Evolutionary conservation across 495 filamentous ascomycete species (phyloP).

Genomic region (Penicillium malachiteum): DNA sequence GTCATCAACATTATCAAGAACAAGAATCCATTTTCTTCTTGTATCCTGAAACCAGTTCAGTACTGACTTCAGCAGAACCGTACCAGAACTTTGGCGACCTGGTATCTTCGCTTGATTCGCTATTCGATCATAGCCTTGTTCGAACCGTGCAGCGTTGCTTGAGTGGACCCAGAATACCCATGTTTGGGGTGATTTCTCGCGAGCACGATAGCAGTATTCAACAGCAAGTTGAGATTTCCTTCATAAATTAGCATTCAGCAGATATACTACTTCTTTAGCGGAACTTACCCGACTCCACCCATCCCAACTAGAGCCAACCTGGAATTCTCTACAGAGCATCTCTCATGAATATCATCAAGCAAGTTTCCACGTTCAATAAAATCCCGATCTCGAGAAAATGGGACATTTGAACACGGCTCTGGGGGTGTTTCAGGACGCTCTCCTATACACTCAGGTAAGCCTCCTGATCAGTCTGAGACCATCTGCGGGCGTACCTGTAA

Average conservation of each 20-base stretch:
- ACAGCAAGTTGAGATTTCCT: conserved; percentile 43
- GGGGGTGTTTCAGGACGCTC: conserved; percentile 4
- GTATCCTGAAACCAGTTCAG: conserved; percentile 37
- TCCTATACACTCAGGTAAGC: neutral
- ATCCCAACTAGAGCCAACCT: conserved; percentile 1
- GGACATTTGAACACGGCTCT: neutral
- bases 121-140: conserved; percentile 39
- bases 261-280: neutral
- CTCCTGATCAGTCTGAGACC: no score
- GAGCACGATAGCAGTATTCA: conserved; percentile 36
- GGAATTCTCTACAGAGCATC: neutral
- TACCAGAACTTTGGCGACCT: conserved; percentile 31
- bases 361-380: conserved; percentile 4
- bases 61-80: conserved; percentile 38
- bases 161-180: conserved; percentile 47
- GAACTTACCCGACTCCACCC: conserved; percentile 3
- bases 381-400: conserved; percentile 4
- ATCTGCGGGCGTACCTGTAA: no score
- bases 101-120: conserved; percentile 34
- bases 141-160: conserved; percentile 31
- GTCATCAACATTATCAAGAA: conserved; percentile 15
- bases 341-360: neutral
- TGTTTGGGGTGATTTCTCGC: conserved; percentile 34
- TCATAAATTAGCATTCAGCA: neutral
- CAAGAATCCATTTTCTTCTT: conserved; percentile 1